These are phyloP conservation scores for Phytopythium oedochilum DNA, from an alignment of 352 stramenopile genomes.

Conservation along the genomic window DNA sequence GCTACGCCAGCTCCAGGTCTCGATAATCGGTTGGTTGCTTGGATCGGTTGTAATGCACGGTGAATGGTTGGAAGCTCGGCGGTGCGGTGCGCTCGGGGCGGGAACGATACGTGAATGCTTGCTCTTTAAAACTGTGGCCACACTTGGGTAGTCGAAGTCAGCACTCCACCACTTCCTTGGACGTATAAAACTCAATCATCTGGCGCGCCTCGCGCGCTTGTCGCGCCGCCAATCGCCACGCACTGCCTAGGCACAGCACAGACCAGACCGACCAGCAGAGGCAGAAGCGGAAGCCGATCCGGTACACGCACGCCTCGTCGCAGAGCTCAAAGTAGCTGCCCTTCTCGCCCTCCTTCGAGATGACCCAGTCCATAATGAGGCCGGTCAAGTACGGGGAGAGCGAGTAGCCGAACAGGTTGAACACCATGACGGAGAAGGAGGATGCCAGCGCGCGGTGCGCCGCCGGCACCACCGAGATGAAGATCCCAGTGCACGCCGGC, in stretches of 20 bases:
- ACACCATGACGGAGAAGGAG: conserved; percentile 79
- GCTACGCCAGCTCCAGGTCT: no score
- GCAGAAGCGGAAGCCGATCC: conserved; percentile 76
- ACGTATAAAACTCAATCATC: conserved; percentile 52
- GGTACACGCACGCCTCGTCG: conserved; percentile 78
- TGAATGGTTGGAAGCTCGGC: no score
- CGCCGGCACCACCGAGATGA: conserved; percentile 76
- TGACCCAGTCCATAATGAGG: conserved; percentile 77
- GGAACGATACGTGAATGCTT: no score
- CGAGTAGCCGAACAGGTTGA: conserved; percentile 79
- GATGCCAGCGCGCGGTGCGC: conserved; percentile 73
- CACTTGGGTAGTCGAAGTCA: conserved; percentile 7
- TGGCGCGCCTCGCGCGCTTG: conserved; percentile 48
- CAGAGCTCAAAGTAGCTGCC: conserved; percentile 70
- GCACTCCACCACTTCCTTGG: conserved; percentile 21
- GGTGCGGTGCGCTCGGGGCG: no score
- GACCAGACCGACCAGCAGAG: conserved; percentile 81
- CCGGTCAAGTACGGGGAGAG: conserved; percentile 75
- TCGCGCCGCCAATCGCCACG: conserved; percentile 46
- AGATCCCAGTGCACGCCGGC: conserved; percentile 79
- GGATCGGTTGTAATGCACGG: no score
- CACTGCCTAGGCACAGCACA: conserved; percentile 62
- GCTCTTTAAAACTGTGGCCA: background rate
- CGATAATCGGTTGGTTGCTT: no score
- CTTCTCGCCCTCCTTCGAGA: conserved; percentile 46